These are phyloP conservation scores for Termitomyces sp. DNA, from an alignment of 768 basidiomycete genomes.

Conservation along the genomic window DNA sequence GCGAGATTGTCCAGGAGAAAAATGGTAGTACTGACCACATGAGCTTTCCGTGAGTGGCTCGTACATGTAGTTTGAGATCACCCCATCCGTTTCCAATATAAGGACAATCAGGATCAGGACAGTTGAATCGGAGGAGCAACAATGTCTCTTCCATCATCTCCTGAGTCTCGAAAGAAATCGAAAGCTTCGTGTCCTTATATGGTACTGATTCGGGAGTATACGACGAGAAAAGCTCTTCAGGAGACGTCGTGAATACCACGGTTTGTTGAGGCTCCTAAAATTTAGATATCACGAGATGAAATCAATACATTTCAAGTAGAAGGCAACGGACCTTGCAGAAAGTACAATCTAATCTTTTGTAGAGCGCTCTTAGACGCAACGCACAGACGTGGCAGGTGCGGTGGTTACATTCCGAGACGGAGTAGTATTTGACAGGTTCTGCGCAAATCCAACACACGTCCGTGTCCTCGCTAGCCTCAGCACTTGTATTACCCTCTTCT, in stretches of 20 bases:
- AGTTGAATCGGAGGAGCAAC: slow-evolving; percentile 90
- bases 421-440: slow-evolving; percentile 87
- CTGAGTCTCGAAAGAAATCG: slow-evolving; percentile 82
- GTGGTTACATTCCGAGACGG: slow-evolving; percentile 89
- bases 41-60: slow-evolving; percentile 68
- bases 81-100: slow-evolving; percentile 87
- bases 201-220: slow-evolving; percentile 54
- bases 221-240: slow-evolving; percentile 57
- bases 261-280: slow-evolving; percentile 65
- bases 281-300: neutral
- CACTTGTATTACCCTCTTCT: slow-evolving; percentile 18
- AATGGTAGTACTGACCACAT: slow-evolving; percentile 63
- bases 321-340: slow-evolving; percentile 81
- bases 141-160: slow-evolving; percentile 97
- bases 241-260: slow-evolving; percentile 72
- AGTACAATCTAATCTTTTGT: slow-evolving; percentile 91
- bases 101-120: slow-evolving; percentile 80
- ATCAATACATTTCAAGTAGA: neutral
- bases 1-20: neutral
- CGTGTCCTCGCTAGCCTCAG: slow-evolving; percentile 32
- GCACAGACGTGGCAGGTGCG: slow-evolving; percentile 94
- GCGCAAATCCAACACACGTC: slow-evolving; percentile 91
- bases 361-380: slow-evolving; percentile 81
- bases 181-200: slow-evolving; percentile 69
- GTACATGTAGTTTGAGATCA: slow-evolving; percentile 82